Evolutionary conservation across 306 rosid genomes (phyloP).

Genomic region (Mimosa bimucronata): DNA sequence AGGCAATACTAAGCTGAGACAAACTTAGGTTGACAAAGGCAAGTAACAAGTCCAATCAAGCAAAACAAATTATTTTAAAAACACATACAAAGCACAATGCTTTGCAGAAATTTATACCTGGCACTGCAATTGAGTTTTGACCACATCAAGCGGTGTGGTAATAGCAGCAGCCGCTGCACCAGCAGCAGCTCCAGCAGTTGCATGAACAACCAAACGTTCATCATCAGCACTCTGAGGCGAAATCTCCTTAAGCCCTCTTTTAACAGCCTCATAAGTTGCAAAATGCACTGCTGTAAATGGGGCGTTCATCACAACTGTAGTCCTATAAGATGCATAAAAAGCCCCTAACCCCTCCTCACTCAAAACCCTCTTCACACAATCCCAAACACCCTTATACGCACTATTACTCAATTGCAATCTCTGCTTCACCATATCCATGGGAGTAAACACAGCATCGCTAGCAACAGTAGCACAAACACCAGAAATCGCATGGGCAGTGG

Average conservation of each 20-base stretch:
- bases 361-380: slow-evolving; percentile 70
- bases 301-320: slow-evolving; percentile 73
- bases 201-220: slow-evolving; percentile 60
- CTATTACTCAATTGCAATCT: slow-evolving; percentile 75
- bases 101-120: slow-evolving; percentile 45
- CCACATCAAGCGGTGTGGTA: slow-evolving; percentile 75
- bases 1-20: not conserved
- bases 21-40: not conserved
- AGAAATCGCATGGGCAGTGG: slow-evolving; percentile 65
- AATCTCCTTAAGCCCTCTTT: slow-evolving; percentile 49
- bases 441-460: slow-evolving; percentile 84
- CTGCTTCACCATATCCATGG: slow-evolving; percentile 96
- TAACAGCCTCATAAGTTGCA: slow-evolving; percentile 58
- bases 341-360: slow-evolving; percentile 75
- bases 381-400: slow-evolving; percentile 73
- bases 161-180: slow-evolving; percentile 65
- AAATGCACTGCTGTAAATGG: slow-evolving; percentile 73
- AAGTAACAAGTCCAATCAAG: slow-evolving; percentile 3
- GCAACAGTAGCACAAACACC: slow-evolving; percentile 79
- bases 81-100: not conserved
- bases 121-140: slow-evolving; percentile 66
- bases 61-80: not conserved
- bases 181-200: slow-evolving; percentile 75
- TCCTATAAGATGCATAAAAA: slow-evolving; percentile 80
- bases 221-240: slow-evolving; percentile 51